Conservation (phyloP, 164 flowering plant species). For the Tinospora cordifolia region DNA sequence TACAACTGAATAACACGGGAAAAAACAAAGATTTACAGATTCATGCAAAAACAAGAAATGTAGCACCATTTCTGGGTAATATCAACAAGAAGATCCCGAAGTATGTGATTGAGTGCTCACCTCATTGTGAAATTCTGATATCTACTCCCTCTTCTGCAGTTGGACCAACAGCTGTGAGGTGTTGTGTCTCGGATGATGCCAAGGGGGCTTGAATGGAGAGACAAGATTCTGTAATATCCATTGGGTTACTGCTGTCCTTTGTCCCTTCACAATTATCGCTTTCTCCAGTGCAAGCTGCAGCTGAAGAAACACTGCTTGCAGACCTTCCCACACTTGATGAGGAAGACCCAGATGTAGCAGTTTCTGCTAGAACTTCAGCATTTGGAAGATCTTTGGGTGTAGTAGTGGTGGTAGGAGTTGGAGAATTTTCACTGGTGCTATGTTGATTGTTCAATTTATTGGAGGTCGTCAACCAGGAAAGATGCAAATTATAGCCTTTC, state of each 20-base stretch:
- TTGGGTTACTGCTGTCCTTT: constrained; percentile 12
- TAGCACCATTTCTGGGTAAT: neutral
- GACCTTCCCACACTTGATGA: constrained; percentile 21
- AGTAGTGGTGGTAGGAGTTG: constrained; percentile 18
- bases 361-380: constrained; percentile 20
- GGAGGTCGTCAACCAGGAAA: constrained; percentile 50
- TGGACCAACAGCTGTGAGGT: constrained; percentile 20
- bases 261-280: constrained; percentile 23
- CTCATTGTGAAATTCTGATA: constrained; percentile 35
- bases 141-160: constrained; percentile 23
- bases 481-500: constrained; percentile 63
- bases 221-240: constrained; percentile 21
- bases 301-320: constrained; percentile 18
- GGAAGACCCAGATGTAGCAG: constrained; percentile 9
- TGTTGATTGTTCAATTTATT: constrained; percentile 26
- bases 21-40: neutral
- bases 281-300: constrained; percentile 19
- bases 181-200: constrained; percentile 19
- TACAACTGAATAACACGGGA: neutral
- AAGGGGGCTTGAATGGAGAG: constrained; percentile 15
- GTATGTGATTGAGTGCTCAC: constrained; percentile 23
- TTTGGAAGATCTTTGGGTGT: constrained; percentile 21
- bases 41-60: neutral
- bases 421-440: constrained; percentile 26
- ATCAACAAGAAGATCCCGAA: neutral